Evolutionary conservation across 768 basidiomycete genomes (phyloP).

Genomic region (Boletus sp.): DNA sequence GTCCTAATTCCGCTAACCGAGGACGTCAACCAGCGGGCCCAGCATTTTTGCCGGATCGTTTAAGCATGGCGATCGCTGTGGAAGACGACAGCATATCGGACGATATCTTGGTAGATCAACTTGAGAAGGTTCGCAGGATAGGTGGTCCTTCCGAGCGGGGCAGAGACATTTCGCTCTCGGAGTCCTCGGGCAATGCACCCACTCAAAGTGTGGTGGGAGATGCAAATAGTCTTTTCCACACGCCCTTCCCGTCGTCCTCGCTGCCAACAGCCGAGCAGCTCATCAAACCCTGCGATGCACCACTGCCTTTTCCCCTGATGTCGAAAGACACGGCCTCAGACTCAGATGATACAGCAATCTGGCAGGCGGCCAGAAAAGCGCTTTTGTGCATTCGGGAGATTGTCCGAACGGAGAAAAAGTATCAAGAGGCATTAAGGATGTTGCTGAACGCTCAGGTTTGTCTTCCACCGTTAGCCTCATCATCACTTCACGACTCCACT

Average conservation of each 20-base stretch:
- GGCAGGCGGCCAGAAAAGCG: conserved; percentile 39
- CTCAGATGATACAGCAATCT: conserved; percentile 27
- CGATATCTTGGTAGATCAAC: conserved; percentile 44
- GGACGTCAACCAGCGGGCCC: background rate
- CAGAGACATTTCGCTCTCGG: background rate
- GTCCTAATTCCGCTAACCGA: background rate
- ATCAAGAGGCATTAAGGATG: conserved; percentile 37
- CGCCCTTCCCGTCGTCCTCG: background rate
- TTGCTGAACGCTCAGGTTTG: conserved; percentile 37
- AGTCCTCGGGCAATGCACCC: background rate
- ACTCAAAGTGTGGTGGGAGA: background rate
- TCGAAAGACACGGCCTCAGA: conserved; percentile 7
- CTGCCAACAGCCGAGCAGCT: background rate
- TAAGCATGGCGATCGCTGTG: conserved; percentile 44
- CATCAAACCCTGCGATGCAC: background rate
- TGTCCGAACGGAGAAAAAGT: conserved; percentile 44
- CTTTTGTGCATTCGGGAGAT: conserved; percentile 48
- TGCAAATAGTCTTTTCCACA: background rate
- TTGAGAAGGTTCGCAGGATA: conserved; percentile 43
- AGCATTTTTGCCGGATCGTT: background rate
- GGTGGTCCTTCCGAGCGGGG: background rate
- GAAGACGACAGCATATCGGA: conserved; percentile 49
- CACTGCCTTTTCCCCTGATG: background rate
- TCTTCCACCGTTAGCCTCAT: background rate
- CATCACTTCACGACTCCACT: conserved; percentile 7